Evolutionary conservation across 495 filamentous ascomycete genomes (phyloP), one percentile per base, ranked within the genome.

Genomic region (Aspergillus baeticus): DNA sequence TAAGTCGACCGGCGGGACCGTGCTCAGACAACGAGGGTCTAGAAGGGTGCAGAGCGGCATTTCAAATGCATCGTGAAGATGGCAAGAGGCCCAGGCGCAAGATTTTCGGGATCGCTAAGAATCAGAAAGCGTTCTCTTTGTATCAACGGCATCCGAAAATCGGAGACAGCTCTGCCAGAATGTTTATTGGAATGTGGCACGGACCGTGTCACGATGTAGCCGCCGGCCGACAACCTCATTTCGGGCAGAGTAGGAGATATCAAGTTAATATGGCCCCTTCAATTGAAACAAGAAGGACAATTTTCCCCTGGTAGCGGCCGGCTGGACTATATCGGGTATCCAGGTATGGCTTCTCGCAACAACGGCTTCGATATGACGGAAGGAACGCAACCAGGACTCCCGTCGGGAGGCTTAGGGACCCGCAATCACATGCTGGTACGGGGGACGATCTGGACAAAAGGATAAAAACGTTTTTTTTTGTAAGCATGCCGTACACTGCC

Each of bases 361-460:
- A 4, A 11, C 14, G 13, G 38, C 14, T 26, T 10, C 15, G n/a
- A 43, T 43, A 31, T 18, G 23, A 31, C 33, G 48, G n/a, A 26
- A 23, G 11, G 31, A 38, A 42, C 46, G 35, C 53, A 29, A 41
- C 17, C 21, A 36, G 36, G 33, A 58, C 39, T 42, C 23, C n/a
- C n/a, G n/a, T n/a, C n/a, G 35, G 39, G 53, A 57, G 58, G 60
- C 51, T 63, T 51, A 54, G 42, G 51, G 71, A 75, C 70, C 71
- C 71, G 60, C 71, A 67, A 69, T 75, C 71, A 75, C 71, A 74
- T 74, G 71, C 63, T 38, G 37, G 36, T 29, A 29, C 26, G 26
- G 26, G 26, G 26, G 26, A 29, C 26, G 3, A 8, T 29, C 8
- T 8, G 8, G 26, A 29, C 26, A 29, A 29, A 29, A 29, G 26